phyloP scores from a whole-genome alignment of 129 eudicot species.

The Chrysanthemum lavandulifolium region DNA sequence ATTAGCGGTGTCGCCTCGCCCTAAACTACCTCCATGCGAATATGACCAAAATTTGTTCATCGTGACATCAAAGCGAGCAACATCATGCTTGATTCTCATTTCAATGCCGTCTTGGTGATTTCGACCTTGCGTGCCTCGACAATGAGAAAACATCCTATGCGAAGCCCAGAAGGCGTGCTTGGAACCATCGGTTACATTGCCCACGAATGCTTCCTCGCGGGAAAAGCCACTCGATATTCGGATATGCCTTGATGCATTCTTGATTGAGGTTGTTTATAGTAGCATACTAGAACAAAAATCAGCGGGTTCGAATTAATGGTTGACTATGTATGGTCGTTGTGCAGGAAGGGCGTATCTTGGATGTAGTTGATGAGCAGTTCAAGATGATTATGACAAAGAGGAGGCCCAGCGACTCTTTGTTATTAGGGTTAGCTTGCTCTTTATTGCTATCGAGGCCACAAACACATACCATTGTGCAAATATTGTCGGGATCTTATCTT shows the following conservation, averaged over 20 bases:
- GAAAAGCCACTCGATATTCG: slow-evolving; percentile 77
- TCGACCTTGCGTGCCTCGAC: slow-evolving; percentile 80
- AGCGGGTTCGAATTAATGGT: slow-evolving; percentile 57
- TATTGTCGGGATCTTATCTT: slow-evolving; percentile 59
- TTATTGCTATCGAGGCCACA: slow-evolving; percentile 63
- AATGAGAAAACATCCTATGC: slow-evolving; percentile 29
- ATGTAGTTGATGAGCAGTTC: slow-evolving; percentile 59
- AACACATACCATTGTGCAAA: slow-evolving; percentile 59
- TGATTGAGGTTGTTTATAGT: slow-evolving; percentile 73
- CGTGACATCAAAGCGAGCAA: slow-evolving; percentile 89
- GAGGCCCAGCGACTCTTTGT: slow-evolving; percentile 72
- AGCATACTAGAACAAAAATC: slow-evolving; percentile 67
- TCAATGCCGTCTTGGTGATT: slow-evolving; percentile 85
- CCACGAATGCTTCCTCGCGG: slow-evolving; percentile 88
- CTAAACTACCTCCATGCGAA: slow-evolving; percentile 81
- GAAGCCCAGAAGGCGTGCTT: neutral
- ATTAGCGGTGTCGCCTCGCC: slow-evolving; percentile 88
- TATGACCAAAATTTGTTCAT: slow-evolving; percentile 74
- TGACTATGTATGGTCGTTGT: slow-evolving; percentile 81
- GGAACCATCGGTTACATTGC: slow-evolving; percentile 90
- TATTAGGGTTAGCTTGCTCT: slow-evolving; percentile 85
- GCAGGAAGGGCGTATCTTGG: slow-evolving; percentile 63
- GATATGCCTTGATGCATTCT: slow-evolving; percentile 87
- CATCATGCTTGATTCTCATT: slow-evolving; percentile 79
- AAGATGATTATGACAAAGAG: slow-evolving; percentile 42